Base-by-base conservation (phyloP, 2,329 filamentous ascomycete genomes). In the Aureobasidium namibiae region DNA sequence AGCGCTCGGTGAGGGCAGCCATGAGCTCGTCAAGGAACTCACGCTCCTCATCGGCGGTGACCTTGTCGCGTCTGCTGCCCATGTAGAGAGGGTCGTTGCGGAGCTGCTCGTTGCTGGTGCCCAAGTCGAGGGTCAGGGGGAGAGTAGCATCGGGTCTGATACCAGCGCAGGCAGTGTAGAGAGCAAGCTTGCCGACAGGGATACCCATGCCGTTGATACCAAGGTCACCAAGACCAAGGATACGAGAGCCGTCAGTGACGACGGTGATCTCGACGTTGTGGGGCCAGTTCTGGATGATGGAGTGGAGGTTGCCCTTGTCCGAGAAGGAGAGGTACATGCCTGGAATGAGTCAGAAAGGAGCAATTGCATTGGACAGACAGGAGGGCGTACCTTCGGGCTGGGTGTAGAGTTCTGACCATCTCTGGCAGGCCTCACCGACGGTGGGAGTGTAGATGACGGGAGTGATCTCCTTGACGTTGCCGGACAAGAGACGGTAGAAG, bases 11-110 rank as follows among this genome's bases (percentile, higher is more conserved):
- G 62, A 90, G 82, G 60, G 94, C 92, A 68, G 84, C 82, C 94
- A 99, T 97, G 79, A 99, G 87, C 79, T 97, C 94, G 71, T 97
- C 94, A 79, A 97, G 84, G 76, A 97, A 97, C 64, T 90, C 89
- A 72, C 87, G 85, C 77, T 95, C 90, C 67, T 92, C 86, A 56
- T 87, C 81, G 21, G 87, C 77, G 8, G 87, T 81, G 57, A 92
- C 82, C 70, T 95, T 92, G 75, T 88, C 89, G 67, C 88, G 83
- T 68, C 91, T 86, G 67, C 92, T 88, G 68, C 94, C 94, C 71
- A 97, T 85, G 79, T 97, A 99, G 36, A 97, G 80, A 82, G 88
- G 73, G 81, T 96, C 85, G 82, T 95, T 76, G 78, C 84, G 70
- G 66, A 85, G 75, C 52, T 77, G 70, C 75, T 85, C 79, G 73